phyloP scores from a whole-genome alignment of 345 rosid species.

The Hibiscus mutabilis region DNA sequence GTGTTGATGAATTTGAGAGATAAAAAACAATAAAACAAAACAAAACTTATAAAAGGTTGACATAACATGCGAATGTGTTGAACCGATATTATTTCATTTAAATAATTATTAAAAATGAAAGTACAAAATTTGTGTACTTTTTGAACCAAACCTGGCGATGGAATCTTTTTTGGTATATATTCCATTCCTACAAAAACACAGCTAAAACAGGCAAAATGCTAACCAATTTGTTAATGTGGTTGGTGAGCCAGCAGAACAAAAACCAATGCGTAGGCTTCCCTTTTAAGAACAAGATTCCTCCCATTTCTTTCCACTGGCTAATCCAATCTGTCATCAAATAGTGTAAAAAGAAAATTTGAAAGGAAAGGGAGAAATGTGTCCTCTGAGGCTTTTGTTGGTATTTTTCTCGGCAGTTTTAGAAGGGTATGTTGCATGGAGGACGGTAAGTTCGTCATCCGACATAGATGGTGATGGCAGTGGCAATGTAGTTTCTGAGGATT shows the following conservation, averaged over 20 bases:
- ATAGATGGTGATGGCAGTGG: constrained; percentile 7
- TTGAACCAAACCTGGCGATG: not conserved
- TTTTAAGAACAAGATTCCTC: not conserved
- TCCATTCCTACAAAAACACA: not conserved
- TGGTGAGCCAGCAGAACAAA: not conserved
- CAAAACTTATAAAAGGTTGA: too few species aligned
- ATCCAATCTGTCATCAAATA: constrained; percentile 4
- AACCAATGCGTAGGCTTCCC: not conserved
- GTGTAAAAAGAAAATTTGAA: not conserved
- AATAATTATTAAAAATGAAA: too few species aligned
- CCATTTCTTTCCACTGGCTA: not conserved
- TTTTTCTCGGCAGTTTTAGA: constrained; percentile 82
- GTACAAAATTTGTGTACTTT: too few species aligned
- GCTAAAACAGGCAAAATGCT: not conserved
- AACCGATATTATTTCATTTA: too few species aligned
- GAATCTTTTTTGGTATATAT: not conserved
- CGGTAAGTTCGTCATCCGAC: constrained; percentile 58
- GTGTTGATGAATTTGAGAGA: too few species aligned
- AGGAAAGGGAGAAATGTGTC: constrained; percentile 46
- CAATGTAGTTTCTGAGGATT: constrained; percentile 25
- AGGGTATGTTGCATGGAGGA: constrained; percentile 79
- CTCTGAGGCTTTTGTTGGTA: constrained; percentile 69
- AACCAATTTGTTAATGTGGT: not conserved
- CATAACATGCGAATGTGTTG: too few species aligned
- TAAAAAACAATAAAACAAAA: too few species aligned